These are phyloP conservation scores for Fraxinus floribunda DNA, from an alignment of 305 asterid genomes.

Conservation along the genomic window DNA sequence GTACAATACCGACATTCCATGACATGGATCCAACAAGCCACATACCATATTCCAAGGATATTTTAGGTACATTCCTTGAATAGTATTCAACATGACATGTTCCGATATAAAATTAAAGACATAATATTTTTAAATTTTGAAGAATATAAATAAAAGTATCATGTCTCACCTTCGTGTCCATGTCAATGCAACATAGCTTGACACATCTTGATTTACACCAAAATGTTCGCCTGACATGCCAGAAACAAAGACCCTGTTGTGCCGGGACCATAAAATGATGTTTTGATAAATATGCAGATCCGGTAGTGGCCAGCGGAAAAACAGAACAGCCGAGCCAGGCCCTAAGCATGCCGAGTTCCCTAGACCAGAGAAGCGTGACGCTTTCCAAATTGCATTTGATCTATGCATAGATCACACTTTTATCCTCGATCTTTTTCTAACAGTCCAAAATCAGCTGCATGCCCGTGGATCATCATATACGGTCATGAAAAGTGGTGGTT, in stretches of 20 bases:
- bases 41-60: neutral
- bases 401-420: neutral
- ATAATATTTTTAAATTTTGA: too few species aligned
- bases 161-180: neutral
- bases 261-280: neutral
- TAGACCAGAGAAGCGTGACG: neutral
- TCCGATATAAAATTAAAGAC: neutral
- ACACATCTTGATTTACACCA: neutral
- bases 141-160: neutral
- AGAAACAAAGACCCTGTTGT: neutral
- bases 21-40: neutral
- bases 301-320: neutral
- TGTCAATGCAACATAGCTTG: neutral
- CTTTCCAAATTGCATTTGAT: neutral
- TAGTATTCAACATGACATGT: neutral
- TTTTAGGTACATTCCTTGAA: neutral
- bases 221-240: neutral
- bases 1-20: neutral
- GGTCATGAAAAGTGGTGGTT: neutral
- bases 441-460: neutral
- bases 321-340: neutral
- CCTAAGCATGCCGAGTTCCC: neutral
- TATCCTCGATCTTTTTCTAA: neutral
- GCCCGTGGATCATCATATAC: neutral
- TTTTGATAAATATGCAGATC: neutral